Evolutionary conservation across 306 rosid genomes (phyloP).

Genomic region (Vigna reflexopilosa): DNA sequence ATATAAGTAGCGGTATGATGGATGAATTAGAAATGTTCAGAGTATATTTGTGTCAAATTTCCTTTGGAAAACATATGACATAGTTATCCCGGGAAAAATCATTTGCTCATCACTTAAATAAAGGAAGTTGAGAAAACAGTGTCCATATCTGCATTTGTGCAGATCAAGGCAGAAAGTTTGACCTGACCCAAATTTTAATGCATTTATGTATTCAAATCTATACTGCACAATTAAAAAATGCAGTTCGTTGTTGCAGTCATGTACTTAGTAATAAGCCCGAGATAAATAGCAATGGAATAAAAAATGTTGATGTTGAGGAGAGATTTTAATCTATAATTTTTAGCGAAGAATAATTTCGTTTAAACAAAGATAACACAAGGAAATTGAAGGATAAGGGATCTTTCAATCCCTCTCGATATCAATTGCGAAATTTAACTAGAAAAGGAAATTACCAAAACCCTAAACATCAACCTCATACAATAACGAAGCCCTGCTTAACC

Average conservation of each 20-base stretch:
- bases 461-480: constrained; percentile 17
- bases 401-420: constrained; percentile 6
- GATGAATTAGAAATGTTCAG: too few relatives aligned
- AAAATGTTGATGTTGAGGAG: background rate
- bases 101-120: too few relatives aligned
- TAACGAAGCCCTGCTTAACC: constrained; percentile 11
- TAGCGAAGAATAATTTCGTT: background rate
- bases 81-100: too few relatives aligned
- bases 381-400: constrained; percentile 2
- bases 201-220: constrained; percentile 1
- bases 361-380: background rate
- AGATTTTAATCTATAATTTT: background rate
- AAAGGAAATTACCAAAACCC: constrained; percentile 6
- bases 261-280: background rate
- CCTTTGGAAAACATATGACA: too few relatives aligned
- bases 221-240: background rate
- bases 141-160: too few relatives aligned
- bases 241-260: background rate
- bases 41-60: too few relatives aligned
- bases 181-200: background rate
- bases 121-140: too few relatives aligned
- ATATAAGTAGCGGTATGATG: too few relatives aligned
- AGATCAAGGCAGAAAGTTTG: background rate
- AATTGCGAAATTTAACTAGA: background rate
- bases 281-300: background rate